Conservation (phyloP, 768 basidiomycete species). For the Russula vinacea region DNA sequence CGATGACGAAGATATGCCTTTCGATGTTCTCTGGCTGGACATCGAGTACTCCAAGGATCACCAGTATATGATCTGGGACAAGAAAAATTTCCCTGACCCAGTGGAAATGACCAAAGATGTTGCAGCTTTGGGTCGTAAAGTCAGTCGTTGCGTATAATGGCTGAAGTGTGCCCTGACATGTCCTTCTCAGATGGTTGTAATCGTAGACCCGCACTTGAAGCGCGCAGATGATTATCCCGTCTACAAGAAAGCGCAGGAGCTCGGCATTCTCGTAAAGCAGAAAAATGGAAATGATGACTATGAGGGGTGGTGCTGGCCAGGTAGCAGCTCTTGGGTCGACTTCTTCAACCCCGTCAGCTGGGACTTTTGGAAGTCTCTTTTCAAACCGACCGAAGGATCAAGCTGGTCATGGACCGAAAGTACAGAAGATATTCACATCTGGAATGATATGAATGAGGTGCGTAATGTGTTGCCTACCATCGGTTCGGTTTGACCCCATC, state of each 20-base stretch:
- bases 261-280: conserved; percentile 78
- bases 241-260: conserved; percentile 79
- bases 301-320: conserved; percentile 99
- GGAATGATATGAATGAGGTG: conserved; percentile 99
- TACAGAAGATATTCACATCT: conserved; percentile 82
- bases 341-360: conserved; percentile 90
- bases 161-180: conserved; percentile 19
- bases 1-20: conserved; percentile 91
- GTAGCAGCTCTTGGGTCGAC: conserved; percentile 94
- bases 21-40: conserved; percentile 97
- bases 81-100: conserved; percentile 89
- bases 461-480: conserved; percentile 20
- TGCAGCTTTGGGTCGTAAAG: conserved; percentile 81
- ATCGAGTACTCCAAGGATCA: conserved; percentile 94
- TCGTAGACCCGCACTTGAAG: conserved; percentile 95
- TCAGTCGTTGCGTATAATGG: conserved; percentile 34
- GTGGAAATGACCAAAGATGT: conserved; percentile 91
- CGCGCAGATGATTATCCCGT: conserved; percentile 74
- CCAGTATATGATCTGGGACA: conserved; percentile 97
- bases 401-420: conserved; percentile 78
- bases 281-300: conserved; percentile 79
- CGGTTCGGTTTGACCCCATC: conserved; percentile 7
- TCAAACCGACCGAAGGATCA: conserved; percentile 56
- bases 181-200: conserved; percentile 88
- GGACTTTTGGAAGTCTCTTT: conserved; percentile 88